Conservation (phyloP, 1,139 yeast genomes). For the Nakaseomyces uthaithaninus region DNA sequence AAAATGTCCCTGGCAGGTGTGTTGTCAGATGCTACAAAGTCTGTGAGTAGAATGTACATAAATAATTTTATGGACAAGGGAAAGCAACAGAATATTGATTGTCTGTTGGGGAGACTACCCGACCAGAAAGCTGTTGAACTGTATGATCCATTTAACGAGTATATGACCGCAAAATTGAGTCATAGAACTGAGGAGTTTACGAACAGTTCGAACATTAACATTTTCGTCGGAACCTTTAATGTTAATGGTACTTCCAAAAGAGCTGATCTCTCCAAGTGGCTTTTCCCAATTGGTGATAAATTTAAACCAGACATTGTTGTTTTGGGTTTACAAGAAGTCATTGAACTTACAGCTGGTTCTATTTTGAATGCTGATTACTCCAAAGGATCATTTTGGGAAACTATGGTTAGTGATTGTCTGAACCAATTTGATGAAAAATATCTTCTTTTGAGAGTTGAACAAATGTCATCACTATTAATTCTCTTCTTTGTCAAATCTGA, state of each 20-base stretch:
- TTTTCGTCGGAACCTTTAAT: constrained; percentile 83
- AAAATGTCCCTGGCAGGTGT: constrained; percentile 97
- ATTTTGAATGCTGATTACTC: constrained; percentile 61
- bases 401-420: constrained; percentile 47
- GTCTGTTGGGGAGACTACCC: constrained; percentile 70
- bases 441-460: constrained; percentile 68
- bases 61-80: constrained; percentile 90
- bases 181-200: constrained; percentile 50
- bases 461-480: constrained; percentile 75
- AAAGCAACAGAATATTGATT: constrained; percentile 81
- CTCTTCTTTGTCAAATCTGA: constrained; percentile 58
- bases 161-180: constrained; percentile 57
- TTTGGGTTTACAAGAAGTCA: constrained; percentile 86
- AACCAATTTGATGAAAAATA: constrained; percentile 46
- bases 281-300: constrained; percentile 60
- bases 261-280: constrained; percentile 64
- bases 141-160: constrained; percentile 85
- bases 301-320: constrained; percentile 60
- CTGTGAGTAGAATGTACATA: constrained; percentile 90
- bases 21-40: constrained; percentile 88
- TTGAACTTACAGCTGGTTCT: constrained; percentile 86
- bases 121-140: constrained; percentile 63
- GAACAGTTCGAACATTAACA: constrained; percentile 46
- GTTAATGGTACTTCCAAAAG: constrained; percentile 58
- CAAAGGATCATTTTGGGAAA: constrained; percentile 59